Evolutionary conservation across 1,284 basidiomycete genomes (phyloP), one percentile per base, ranked within the genome.

Genomic region (Austroboletus novae-zelandiae): DNA sequence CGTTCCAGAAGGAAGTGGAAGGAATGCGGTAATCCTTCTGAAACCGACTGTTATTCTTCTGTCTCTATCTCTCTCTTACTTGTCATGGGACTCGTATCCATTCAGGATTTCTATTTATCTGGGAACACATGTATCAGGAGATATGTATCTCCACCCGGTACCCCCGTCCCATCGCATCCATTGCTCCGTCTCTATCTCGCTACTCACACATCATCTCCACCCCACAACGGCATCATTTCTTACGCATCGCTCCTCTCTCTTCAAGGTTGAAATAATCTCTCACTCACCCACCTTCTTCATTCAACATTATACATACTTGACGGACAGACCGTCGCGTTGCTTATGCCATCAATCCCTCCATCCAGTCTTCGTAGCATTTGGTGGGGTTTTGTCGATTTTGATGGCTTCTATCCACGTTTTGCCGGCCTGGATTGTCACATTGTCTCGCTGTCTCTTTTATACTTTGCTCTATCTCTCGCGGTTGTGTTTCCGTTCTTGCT

Each of bases 31-130:
- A 39, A 51, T 51, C 51, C 60, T 59, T 47, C 48, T 59, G 53
- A 55, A 60, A 48, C 43, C 40, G 43, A 50, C 47, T 53, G 45
- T 54, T 50, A 41, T 51, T 55, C 49, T 54, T 57, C 48, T 43
- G 29, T 57, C 17, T 59, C 27, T 41, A 31, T 48, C 25, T 45
- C 45, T 60, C 46, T 59, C 62, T 51, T 48, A 48, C 56, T 59
- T 54, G 54, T 59, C 52, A 57, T 50, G 64, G 66, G 66, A 66
- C 60, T 63, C 48, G 51, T 55, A 52, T 58, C 57, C 57, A 52
- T 47, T 51, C 54, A 56, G 62, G 62, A 67, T 54, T 61, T 63
- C 50, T 68, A 67, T 64, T 68, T 68, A 64, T 65, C 66, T 46
- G 64, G 55, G 60, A 52, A 48, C 37, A 54, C 20, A 23, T 67